phyloP scores from a whole-genome alignment of 108 stramenopile genomes.

The Epithemia pelagica region DNA sequence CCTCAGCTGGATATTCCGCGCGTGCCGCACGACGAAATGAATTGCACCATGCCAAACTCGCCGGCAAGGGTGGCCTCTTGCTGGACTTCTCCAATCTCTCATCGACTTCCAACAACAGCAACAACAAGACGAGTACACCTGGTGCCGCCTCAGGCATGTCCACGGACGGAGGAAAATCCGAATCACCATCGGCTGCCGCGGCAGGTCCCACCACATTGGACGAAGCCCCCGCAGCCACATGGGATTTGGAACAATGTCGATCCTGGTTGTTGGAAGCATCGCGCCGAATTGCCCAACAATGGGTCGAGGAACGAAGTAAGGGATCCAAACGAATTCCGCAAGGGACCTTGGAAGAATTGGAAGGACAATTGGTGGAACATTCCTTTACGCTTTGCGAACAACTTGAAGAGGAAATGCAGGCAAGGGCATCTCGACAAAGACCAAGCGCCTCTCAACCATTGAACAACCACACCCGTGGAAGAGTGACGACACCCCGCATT shows the following conservation, averaged over 20 bases:
- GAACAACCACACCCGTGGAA: background rate
- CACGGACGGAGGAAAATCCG: slow-evolving; percentile 23
- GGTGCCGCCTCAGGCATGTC: slow-evolving; percentile 18
- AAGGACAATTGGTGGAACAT: slow-evolving; percentile 71
- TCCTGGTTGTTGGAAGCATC: slow-evolving; percentile 77
- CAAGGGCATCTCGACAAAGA: too few species aligned
- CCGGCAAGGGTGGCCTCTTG: slow-evolving; percentile 72
- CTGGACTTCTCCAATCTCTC: slow-evolving; percentile 40
- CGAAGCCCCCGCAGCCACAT: slow-evolving; percentile 54
- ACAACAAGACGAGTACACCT: slow-evolving; percentile 5
- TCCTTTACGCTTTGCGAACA: slow-evolving; percentile 62
- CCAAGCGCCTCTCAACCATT: slow-evolving; percentile 5
- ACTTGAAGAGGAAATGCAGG: slow-evolving; percentile 61
- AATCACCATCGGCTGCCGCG: slow-evolving; percentile 7
- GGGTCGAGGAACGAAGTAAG: slow-evolving; percentile 61
- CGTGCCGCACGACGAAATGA: slow-evolving; percentile 67
- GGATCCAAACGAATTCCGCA: slow-evolving; percentile 34
- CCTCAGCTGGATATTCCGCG: slow-evolving; percentile 17
- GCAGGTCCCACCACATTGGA: background rate
- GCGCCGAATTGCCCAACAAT: slow-evolving; percentile 60
- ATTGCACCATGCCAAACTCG: slow-evolving; percentile 70
- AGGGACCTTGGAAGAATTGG: slow-evolving; percentile 68
- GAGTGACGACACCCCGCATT: slow-evolving; percentile 66
- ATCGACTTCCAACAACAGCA: slow-evolving; percentile 13
- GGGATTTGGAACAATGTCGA: slow-evolving; percentile 79